phyloP scores from a whole-genome alignment of 2,329 filamentous ascomycete species.

The Xylaria multiplex region DNA sequence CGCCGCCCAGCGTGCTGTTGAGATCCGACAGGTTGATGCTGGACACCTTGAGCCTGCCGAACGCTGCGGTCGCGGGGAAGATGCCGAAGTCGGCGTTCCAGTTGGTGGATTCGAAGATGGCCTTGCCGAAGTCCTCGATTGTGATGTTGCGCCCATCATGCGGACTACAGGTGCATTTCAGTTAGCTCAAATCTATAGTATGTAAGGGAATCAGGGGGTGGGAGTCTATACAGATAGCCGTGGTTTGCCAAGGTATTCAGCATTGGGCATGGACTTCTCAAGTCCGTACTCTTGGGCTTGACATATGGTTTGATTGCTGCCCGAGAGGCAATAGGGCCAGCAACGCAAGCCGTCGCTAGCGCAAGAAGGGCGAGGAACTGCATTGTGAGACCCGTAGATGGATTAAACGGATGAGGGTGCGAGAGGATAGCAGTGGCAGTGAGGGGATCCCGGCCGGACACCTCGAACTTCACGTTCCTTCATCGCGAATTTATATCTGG shows the following conservation, averaged over 20 bases:
- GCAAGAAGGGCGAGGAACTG: slow-evolving; percentile 31
- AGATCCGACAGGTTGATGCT: slow-evolving; percentile 35
- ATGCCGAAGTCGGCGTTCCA: slow-evolving; percentile 37
- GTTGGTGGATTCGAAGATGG: slow-evolving; percentile 34
- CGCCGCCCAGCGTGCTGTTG: slow-evolving; percentile 29
- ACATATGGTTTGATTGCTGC: slow-evolving; percentile 35
- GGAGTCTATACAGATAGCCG: slow-evolving; percentile 39
- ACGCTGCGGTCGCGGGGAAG: slow-evolving; percentile 20
- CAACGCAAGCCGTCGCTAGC: slow-evolving; percentile 27
- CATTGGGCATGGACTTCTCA: slow-evolving; percentile 39
- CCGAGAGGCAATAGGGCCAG: slow-evolving; percentile 26
- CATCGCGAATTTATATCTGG: slow-evolving; percentile 25
- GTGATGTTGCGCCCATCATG: slow-evolving; percentile 38
- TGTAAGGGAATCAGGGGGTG: background rate
- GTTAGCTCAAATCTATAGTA: slow-evolving; percentile 7
- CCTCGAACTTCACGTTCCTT: background rate
- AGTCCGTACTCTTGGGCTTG: slow-evolving; percentile 36
- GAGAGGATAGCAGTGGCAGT: background rate
- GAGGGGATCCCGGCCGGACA: background rate
- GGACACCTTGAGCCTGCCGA: slow-evolving; percentile 22
- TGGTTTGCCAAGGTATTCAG: slow-evolving; percentile 43
- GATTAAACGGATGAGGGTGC: background rate
- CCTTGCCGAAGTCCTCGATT: slow-evolving; percentile 28
- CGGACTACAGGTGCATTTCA: slow-evolving; percentile 12
- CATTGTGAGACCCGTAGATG: slow-evolving; percentile 20